phyloP scores from a whole-genome alignment of 2,329 filamentous ascomycete genomes.

The Penicillium sp. region DNA sequence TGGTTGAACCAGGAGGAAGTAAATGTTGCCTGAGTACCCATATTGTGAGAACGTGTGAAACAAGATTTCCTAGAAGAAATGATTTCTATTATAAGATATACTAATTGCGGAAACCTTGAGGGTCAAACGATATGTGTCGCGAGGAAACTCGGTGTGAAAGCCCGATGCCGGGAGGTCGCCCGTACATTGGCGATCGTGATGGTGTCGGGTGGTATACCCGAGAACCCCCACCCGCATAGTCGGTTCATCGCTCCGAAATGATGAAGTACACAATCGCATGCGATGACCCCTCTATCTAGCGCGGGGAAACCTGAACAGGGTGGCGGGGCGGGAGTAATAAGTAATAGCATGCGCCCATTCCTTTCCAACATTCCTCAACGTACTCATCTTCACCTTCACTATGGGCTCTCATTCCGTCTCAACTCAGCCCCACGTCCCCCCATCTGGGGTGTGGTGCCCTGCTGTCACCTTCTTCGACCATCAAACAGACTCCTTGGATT shows the following conservation, averaged over 20 bases:
- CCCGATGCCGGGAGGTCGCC: not conserved
- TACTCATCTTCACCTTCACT: not conserved
- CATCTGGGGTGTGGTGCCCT: constrained; percentile 51
- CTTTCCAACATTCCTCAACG: not conserved
- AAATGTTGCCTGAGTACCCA: not conserved
- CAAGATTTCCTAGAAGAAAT: not conserved
- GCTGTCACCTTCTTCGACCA: constrained; percentile 58
- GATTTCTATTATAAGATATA: not conserved
- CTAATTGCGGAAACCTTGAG: not conserved
- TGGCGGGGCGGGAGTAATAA: not conserved
- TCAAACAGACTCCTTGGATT: constrained; percentile 50
- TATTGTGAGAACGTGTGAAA: not conserved
- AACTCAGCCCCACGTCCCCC: constrained; percentile 18
- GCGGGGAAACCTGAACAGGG: not conserved
- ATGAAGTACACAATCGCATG: not conserved
- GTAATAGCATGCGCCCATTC: not conserved
- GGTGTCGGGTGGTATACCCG: not conserved
- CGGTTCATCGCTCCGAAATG: not conserved
- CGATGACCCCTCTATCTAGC: not conserved
- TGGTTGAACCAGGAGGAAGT: constrained; percentile 12
- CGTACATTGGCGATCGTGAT: not conserved
- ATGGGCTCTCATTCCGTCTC: constrained; percentile 16
- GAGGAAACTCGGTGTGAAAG: not conserved
- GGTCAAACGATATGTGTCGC: not conserved
- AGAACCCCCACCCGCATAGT: not conserved